These are phyloP conservation scores for Juncus effusus DNA, from an alignment of 176 grass and related monocot species.

Conservation along the genomic window DNA sequence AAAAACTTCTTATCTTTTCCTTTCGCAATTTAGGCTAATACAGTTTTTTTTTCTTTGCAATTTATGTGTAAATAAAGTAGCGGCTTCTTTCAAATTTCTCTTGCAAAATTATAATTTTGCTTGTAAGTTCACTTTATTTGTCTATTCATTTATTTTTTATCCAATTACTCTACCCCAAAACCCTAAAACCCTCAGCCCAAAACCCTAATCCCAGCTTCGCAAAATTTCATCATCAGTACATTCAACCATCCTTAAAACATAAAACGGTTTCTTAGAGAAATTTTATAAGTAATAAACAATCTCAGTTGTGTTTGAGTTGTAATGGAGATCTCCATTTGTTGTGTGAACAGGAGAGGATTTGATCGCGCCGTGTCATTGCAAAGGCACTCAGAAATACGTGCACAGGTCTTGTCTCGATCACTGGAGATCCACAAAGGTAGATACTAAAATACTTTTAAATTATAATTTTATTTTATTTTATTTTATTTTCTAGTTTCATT, in stretches of 20 bases:
- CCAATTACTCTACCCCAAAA: too few relatives aligned
- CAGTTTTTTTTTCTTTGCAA: not conserved
- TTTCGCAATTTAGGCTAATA: not conserved
- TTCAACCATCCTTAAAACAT: conserved; percentile 16
- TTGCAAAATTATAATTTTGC: too few relatives aligned
- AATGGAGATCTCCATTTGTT: not conserved
- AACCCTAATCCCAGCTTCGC: conserved; percentile 9
- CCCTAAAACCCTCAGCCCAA: conserved; percentile 3
- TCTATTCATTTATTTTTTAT: too few relatives aligned
- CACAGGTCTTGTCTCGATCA: conserved; percentile 92
- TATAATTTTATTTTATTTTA: not conserved
- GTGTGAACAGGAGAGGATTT: conserved; percentile 61
- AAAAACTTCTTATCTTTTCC: not conserved
- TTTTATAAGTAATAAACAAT: not conserved
- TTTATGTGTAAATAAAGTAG: not conserved
- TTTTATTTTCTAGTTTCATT: not conserved
- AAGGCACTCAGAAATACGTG: conserved; percentile 95
- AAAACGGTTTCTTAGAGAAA: conserved; percentile 14
- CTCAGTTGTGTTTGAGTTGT: not conserved
- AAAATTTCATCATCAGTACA: conserved; percentile 1
- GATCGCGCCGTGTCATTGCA: conserved; percentile 86
- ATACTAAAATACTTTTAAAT: not conserved
- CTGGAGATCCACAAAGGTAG: conserved; percentile 96
- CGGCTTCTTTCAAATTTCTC: too few relatives aligned
- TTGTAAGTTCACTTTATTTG: too few relatives aligned